Conservation (phyloP, 495 filamentous ascomycete species). For the Aspergillus leporis region DNA sequence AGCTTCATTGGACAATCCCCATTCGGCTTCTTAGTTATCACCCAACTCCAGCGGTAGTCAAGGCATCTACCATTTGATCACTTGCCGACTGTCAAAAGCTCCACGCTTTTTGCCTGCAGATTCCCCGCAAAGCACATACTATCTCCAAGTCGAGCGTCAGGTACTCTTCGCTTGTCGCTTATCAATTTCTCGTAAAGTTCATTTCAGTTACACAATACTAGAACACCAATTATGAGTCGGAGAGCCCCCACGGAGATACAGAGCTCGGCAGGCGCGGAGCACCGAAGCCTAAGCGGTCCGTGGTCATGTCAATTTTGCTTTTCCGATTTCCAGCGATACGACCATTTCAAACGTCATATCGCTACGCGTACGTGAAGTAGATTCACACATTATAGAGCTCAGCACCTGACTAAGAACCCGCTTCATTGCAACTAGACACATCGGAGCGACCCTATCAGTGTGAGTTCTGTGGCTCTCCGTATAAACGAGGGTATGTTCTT, state of each 20-base stretch:
- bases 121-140: neutral
- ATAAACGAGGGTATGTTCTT: constrained; percentile 36
- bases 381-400: neutral
- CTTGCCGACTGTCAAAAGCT: neutral
- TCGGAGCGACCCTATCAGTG: constrained; percentile 23
- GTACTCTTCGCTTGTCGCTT: neutral
- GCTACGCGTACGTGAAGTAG: constrained; percentile 27
- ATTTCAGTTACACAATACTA: neutral
- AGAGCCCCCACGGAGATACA: neutral
- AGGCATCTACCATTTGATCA: neutral
- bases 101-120: neutral
- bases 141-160: neutral
- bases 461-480: constrained; percentile 31
- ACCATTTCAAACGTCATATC: constrained; percentile 36
- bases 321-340: constrained; percentile 30
- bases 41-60: no score
- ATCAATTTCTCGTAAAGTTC: neutral
- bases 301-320: constrained; percentile 35
- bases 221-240: neutral
- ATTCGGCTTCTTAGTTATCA: no score
- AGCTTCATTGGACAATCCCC: no score
- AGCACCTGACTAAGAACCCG: neutral
- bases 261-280: neutral
- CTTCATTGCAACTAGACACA: constrained; percentile 21
- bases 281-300: neutral